phyloP scores from a whole-genome alignment of 1,284 basidiomycete species.

The Grifola frondosa region DNA sequence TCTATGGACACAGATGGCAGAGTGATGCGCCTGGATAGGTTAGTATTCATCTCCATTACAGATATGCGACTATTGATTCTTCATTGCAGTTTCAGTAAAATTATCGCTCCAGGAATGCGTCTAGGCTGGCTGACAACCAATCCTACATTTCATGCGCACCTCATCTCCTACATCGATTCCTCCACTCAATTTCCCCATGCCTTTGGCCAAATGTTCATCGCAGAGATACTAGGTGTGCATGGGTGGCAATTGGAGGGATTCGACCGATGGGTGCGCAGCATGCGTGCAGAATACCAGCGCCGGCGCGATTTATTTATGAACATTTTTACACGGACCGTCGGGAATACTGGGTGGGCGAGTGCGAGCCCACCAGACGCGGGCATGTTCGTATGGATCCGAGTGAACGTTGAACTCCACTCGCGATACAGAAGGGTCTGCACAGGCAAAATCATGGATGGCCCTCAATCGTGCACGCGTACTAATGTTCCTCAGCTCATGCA shows the following conservation, averaged over 20 bases:
- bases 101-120: conserved; percentile 40
- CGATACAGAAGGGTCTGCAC: conserved; percentile 19
- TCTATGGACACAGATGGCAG: conserved; percentile 41
- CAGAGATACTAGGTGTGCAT: conserved; percentile 33
- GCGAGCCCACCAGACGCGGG: conserved; percentile 34
- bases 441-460: neutral
- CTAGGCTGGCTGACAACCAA: conserved; percentile 41
- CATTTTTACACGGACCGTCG: conserved; percentile 28
- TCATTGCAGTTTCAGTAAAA: conserved; percentile 36
- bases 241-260: conserved; percentile 40
- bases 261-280: conserved; percentile 35
- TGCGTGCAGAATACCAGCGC: conserved; percentile 38
- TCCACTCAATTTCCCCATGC: conserved; percentile 42
- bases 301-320: conserved; percentile 39
- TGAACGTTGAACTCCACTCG: conserved; percentile 33
- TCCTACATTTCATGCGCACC: conserved; percentile 33
- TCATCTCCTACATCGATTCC: conserved; percentile 33
- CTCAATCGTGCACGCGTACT: no score
- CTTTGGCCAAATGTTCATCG: conserved; percentile 38
- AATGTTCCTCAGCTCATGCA: conserved; percentile 36
- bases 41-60: no score
- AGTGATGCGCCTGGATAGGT: conserved; percentile 40
- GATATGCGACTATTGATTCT: no score
- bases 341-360: conserved; percentile 27
- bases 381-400: conserved; percentile 40